Conservation (phyloP, 192 early-diverging fungal species). For the Linnemannia exigua region DNA sequence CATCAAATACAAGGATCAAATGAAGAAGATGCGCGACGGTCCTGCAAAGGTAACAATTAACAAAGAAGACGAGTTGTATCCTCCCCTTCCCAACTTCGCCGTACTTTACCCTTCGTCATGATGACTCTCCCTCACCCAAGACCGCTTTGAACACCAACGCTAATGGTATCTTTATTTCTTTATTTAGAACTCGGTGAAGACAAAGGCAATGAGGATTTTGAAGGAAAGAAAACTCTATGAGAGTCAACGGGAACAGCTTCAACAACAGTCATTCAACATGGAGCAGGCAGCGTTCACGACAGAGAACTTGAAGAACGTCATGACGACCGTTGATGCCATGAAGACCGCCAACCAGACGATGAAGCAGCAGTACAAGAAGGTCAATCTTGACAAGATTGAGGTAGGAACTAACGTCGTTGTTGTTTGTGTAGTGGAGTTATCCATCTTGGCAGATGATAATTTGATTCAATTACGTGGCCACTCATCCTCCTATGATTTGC, state of each 20-base stretch:
- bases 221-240: conserved; percentile 98
- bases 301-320: conserved; percentile 98
- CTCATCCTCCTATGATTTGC: not conserved
- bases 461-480: not conserved
- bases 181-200: conserved; percentile 87
- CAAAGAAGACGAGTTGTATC: not conserved
- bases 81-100: not conserved
- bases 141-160: not conserved
- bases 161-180: not conserved
- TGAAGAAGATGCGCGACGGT: conserved; percentile 93
- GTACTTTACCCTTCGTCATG: not conserved
- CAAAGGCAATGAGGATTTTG: conserved; percentile 89
- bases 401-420: conserved; percentile 54
- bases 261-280: conserved; percentile 99
- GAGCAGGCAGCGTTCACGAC: conserved; percentile 94
- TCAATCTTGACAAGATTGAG: conserved; percentile 96
- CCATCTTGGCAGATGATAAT: not conserved
- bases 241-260: conserved; percentile 92
- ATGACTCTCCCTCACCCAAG: not conserved
- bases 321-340: conserved; percentile 98
- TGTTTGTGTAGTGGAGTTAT: not conserved
- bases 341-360: conserved; percentile 93
- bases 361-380: conserved; percentile 96
- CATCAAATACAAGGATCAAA: conserved; percentile 91
- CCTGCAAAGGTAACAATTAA: conserved; percentile 75